Conservation (phyloP, 2,329 filamentous ascomycete genomes). For the Xylaria multiplex region DNA sequence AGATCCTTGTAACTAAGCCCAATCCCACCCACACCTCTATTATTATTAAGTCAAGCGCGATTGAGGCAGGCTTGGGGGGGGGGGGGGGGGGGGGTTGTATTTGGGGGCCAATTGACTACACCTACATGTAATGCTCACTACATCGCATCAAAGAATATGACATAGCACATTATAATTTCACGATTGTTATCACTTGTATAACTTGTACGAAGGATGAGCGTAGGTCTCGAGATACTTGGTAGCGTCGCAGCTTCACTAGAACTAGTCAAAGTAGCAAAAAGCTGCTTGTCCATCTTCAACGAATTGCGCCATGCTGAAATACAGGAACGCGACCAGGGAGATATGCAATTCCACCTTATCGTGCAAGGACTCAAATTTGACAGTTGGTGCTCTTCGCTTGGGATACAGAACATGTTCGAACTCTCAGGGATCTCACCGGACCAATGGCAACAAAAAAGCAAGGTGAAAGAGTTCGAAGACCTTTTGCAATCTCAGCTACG, state of each 20-base stretch:
- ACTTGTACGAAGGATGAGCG: not conserved
- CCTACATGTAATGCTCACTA: not conserved
- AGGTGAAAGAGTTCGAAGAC: slow-evolving; percentile 3
- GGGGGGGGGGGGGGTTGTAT: not conserved
- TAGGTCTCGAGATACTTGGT: slow-evolving; percentile 3
- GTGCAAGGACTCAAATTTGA: slow-evolving; percentile 13
- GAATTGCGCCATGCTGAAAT: not conserved
- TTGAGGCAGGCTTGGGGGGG: not conserved
- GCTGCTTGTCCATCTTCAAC: slow-evolving; percentile 3
- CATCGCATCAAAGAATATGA: not conserved
- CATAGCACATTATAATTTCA: not conserved
- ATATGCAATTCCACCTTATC: slow-evolving; percentile 9
- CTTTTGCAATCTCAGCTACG: slow-evolving; percentile 7
- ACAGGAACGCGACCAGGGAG: not conserved
- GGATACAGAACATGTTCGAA: slow-evolving; percentile 9
- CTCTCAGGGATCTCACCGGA: not conserved
- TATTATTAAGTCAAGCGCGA: not conserved
- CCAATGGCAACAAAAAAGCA: not conserved
- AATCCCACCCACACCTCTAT: not conserved
- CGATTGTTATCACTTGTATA: not conserved
- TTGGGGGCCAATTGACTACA: not conserved
- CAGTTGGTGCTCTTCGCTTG: slow-evolving; percentile 3
- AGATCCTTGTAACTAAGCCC: too few species aligned
- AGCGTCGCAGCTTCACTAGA: slow-evolving; percentile 3
- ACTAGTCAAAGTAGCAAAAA: slow-evolving; percentile 8